Evolutionary conservation across 2,329 filamentous ascomycete species (phyloP).

Genomic region (Fonsecaea monophora): DNA sequence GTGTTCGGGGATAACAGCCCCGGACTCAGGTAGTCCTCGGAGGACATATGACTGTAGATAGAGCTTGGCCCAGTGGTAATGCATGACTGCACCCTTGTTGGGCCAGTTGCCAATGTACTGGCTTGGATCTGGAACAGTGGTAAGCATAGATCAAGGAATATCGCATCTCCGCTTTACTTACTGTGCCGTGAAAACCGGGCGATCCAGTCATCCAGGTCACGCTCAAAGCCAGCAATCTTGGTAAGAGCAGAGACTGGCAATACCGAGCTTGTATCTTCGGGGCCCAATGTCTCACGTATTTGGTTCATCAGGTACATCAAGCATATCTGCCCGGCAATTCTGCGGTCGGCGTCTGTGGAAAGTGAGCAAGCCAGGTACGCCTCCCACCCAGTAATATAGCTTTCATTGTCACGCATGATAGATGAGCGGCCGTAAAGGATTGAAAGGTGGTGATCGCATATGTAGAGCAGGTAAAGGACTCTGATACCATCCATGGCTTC

Average conservation of each 20-base stretch:
- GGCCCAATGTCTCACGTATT: constrained; percentile 53
- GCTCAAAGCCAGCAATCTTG: constrained; percentile 50
- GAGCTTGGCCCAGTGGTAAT: constrained; percentile 60
- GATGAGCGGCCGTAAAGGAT: constrained; percentile 54
- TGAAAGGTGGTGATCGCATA: constrained; percentile 54
- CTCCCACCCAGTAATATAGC: constrained; percentile 46
- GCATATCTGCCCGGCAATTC: constrained; percentile 52
- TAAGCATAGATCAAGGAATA: constrained; percentile 16
- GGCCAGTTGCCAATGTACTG: constrained; percentile 58
- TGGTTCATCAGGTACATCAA: constrained; percentile 54
- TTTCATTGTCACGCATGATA: constrained; percentile 50
- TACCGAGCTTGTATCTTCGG: constrained; percentile 46
- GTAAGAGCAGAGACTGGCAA: constrained; percentile 50
- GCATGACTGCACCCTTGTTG: constrained; percentile 57
- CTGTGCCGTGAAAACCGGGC: constrained; percentile 40
- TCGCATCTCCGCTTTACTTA: constrained; percentile 20
- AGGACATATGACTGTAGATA: constrained; percentile 59
- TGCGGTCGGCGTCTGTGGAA: constrained; percentile 45
- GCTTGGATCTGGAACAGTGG: constrained; percentile 48
- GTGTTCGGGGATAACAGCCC: constrained; percentile 45
- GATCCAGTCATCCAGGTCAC: constrained; percentile 50
- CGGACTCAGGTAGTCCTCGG: constrained; percentile 55
- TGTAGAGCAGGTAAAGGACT: constrained; percentile 52
- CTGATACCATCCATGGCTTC: constrained; percentile 45
- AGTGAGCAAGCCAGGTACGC: constrained; percentile 44